Percentiles rank a stretch among this genome's conserved stretches.
These are phyloP conservation scores for Curvularia sp. DNA, from an alignment of 2,329 filamentous ascomycete genomes.

Conservation along the genomic window DNA sequence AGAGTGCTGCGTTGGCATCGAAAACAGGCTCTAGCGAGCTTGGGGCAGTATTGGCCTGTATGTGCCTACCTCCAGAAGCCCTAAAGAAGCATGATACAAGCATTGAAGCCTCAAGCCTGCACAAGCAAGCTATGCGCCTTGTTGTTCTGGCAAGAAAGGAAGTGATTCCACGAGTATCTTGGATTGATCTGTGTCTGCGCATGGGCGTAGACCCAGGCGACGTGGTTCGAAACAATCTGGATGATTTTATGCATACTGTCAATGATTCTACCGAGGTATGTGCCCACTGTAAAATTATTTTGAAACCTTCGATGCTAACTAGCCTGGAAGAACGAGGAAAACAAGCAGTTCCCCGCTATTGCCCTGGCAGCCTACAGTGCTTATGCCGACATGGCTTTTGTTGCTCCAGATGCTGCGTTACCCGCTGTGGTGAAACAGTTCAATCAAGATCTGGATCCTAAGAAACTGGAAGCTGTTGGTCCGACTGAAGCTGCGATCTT, in stretches of 20 bases:
- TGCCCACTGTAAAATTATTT: conserved; percentile 23
- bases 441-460: conserved; percentile 72
- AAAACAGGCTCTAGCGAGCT: conserved; percentile 72
- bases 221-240: conserved; percentile 70
- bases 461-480: conserved; percentile 74
- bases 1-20: conserved; percentile 71
- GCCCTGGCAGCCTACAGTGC: conserved; percentile 80
- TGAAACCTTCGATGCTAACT: conserved; percentile 3
- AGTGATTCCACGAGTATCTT: conserved; percentile 77
- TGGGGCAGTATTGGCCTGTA: conserved; percentile 65
- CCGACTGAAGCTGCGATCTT: conserved; percentile 93
- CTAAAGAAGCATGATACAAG: conserved; percentile 54
- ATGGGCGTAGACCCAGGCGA: conserved; percentile 83
- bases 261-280: conserved; percentile 63
- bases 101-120: conserved; percentile 61
- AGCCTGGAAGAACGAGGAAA: conserved; percentile 28
- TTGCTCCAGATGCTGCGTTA: conserved; percentile 83
- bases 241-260: conserved; percentile 73
- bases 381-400: conserved; percentile 90
- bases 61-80: conserved; percentile 67
- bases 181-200: conserved; percentile 87
- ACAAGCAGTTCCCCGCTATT: conserved; percentile 50
- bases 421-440: conserved; percentile 78
- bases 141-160: conserved; percentile 80
- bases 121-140: conserved; percentile 76